phyloP scores from a whole-genome alignment of 352 stramenopile genomes.

The Phytophthora sojae region DNA sequence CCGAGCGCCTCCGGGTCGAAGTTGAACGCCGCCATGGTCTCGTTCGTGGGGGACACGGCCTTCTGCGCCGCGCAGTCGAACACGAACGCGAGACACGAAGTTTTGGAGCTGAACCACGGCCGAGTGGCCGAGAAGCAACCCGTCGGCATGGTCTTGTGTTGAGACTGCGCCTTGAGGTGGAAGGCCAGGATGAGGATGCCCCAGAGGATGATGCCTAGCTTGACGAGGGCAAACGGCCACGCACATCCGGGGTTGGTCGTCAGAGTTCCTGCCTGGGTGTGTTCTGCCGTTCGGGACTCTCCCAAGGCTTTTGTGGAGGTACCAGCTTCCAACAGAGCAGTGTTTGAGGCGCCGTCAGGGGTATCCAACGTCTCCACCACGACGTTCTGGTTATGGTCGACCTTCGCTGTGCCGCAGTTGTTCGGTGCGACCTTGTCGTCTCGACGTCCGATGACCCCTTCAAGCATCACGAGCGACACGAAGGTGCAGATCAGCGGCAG shows the following conservation, averaged over 20 bases:
- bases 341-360: neutral
- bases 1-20: constrained; percentile 20
- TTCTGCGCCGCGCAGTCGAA: constrained; percentile 28
- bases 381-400: constrained; percentile 12
- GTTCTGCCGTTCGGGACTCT: constrained; percentile 17
- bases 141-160: constrained; percentile 21
- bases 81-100: constrained; percentile 28
- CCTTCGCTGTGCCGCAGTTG: constrained; percentile 2
- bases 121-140: constrained; percentile 26
- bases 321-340: constrained; percentile 16
- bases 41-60: constrained; percentile 22
- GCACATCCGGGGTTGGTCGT: constrained; percentile 3
- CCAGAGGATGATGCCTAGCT: constrained; percentile 26
- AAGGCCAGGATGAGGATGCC: constrained; percentile 25
- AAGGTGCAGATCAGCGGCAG: constrained; percentile 27
- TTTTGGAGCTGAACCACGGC: constrained; percentile 33
- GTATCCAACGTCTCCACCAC: constrained; percentile 17
- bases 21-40: constrained; percentile 21
- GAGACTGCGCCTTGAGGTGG: constrained; percentile 27
- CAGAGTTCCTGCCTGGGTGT: neutral
- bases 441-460: constrained; percentile 16
- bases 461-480: constrained; percentile 29
- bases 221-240: constrained; percentile 19
- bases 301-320: constrained; percentile 19
- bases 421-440: constrained; percentile 26